Conservation (phyloP, 164 flowering plant species). For the Warburgia ugandensis region DNA sequence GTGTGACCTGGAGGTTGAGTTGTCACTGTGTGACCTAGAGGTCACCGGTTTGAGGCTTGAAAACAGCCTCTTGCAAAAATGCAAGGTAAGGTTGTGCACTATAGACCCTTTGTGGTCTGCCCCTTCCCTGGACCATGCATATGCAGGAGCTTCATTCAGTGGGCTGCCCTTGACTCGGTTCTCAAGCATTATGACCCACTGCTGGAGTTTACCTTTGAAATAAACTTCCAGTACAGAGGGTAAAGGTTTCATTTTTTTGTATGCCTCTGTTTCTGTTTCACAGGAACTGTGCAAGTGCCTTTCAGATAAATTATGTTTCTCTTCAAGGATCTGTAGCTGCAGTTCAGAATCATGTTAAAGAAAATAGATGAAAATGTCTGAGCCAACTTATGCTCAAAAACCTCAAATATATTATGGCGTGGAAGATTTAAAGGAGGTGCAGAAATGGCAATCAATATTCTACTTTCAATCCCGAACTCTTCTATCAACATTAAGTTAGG, state of each 20-base stretch:
- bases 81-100: too few species aligned
- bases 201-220: slow-evolving; percentile 46
- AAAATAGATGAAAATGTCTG: neutral
- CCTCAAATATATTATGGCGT: neutral
- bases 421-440: too few species aligned
- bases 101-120: too few species aligned
- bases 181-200: slow-evolving; percentile 37
- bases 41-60: too few species aligned
- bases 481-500: neutral
- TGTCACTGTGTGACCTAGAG: too few species aligned
- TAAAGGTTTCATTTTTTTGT: slow-evolving; percentile 26
- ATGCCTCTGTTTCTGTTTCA: slow-evolving; percentile 2
- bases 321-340: slow-evolving; percentile 43
- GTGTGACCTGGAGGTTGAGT: too few species aligned
- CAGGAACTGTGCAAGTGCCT: slow-evolving; percentile 9
- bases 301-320: slow-evolving; percentile 23
- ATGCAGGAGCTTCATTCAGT: neutral
- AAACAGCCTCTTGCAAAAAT: too few species aligned
- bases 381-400: neutral
- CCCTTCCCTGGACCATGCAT: too few species aligned
- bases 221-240: slow-evolving; percentile 43
- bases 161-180: slow-evolving; percentile 24
- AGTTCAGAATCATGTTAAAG: neutral
- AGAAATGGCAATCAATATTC: too few species aligned
- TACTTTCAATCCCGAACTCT: neutral